Evolutionary conservation across 495 filamentous ascomycete genomes (phyloP), one percentile per base, ranked within the genome.

Genomic region (Annulohypoxylon bovei): DNA sequence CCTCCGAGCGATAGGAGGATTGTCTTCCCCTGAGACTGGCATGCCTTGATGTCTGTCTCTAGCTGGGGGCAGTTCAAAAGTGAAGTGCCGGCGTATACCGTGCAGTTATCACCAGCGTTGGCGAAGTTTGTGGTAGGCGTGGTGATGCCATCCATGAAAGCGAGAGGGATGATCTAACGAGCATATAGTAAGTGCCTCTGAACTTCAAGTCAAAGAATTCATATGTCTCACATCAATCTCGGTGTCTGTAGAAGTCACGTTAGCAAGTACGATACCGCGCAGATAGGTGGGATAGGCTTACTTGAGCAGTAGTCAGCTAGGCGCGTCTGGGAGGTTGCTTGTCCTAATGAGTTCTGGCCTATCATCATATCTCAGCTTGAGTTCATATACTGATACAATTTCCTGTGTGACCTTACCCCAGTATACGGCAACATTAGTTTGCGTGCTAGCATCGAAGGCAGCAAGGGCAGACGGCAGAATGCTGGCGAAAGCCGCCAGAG

Each of bases 1-100:
- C 90, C 91, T 42, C 90, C 89, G 49, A 93, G 83, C 30, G 88
- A 91, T 4, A 93, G 75, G 27, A 93, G 75, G 65, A 94, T 85
- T 0, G 86, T 89, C 75, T 92, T 93, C 49, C 87, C 87, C n/a
- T 82, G 75, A 4, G 76, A 35, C 73, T 94, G 91, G 79, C 91
- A 94, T 6, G 79, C 80, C 47, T 79, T 79, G 75, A 94, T 92
- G 64, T 93, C 88, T 18, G 72, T 69, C 86, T 81, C 89, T 23
- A 92, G 84, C 67, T 90, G 76, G 12, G 90, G 88, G 70, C 90
- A 92, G 52, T 83, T 81, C 40, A 87, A 75, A 23, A 90, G 78
- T 16, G 82, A 77, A 4, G 87, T 88, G 30, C 86, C 87, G 5
- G 78, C 69, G 60, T 90, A 90, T 18, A 79, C 70, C 7, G 83